These are phyloP conservation scores for Candida dajiaensis DNA, from an alignment of 805 yeast species.

Conservation along the genomic window DNA sequence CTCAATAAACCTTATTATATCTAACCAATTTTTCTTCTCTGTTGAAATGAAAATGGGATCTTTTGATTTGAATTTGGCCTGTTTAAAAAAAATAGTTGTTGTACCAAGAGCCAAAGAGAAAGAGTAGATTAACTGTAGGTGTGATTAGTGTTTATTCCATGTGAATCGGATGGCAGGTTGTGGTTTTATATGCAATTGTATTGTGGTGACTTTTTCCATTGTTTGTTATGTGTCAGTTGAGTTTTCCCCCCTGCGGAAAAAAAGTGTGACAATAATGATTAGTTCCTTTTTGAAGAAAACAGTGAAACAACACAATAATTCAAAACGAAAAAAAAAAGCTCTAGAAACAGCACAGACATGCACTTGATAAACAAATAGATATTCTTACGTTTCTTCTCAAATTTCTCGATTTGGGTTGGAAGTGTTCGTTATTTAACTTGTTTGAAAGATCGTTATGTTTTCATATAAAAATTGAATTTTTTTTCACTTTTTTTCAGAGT, in stretches of 20 bases:
- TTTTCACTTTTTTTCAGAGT: neutral
- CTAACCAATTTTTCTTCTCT: neutral
- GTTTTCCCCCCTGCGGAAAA: neutral
- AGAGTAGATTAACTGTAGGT: neutral
- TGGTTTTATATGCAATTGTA: neutral
- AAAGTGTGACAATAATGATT: neutral
- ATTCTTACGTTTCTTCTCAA: neutral
- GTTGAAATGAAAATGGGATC: neutral
- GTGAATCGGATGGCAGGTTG: neutral
- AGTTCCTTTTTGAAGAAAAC: no score
- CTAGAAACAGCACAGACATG: neutral
- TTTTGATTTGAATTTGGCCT: neutral
- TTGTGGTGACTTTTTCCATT: neutral
- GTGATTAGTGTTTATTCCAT: neutral
- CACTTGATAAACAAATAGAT: neutral
- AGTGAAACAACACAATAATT: neutral
- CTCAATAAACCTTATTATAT: neutral
- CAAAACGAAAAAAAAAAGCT: neutral
- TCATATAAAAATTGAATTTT: neutral
- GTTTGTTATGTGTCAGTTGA: neutral
- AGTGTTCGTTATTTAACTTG: neutral
- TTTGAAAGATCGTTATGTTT: neutral
- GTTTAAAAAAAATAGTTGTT: neutral
- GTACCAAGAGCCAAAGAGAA: neutral
- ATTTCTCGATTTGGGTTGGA: neutral